A percentile compares a stretch with the other conserved stretches of the same genome.
Evolutionary conservation across 352 stramenopile species (phyloP).

Genomic region (Phytophthora fragariae): DNA sequence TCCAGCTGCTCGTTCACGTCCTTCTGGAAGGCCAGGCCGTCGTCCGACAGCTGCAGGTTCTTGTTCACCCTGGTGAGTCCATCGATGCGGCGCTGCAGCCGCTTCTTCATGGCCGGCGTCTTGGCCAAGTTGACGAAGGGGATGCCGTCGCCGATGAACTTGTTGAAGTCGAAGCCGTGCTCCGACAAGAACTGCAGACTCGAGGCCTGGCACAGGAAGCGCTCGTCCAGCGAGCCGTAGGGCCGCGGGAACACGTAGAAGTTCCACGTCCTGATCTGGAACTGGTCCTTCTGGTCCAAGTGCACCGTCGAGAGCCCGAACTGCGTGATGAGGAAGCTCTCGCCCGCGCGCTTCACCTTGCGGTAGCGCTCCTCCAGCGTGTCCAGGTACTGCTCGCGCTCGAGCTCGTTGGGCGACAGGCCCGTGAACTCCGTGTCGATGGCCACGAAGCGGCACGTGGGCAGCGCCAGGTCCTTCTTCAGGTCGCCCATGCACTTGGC

Average conservation of each 20-base stretch:
- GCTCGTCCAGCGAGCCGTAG: constrained; percentile 69
- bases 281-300: constrained; percentile 60
- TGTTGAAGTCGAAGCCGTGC: constrained; percentile 90
- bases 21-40: constrained; percentile 53
- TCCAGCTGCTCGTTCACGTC: constrained; percentile 57
- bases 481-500: constrained; percentile 60
- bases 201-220: constrained; percentile 82
- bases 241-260: constrained; percentile 86
- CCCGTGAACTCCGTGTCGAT: constrained; percentile 90
- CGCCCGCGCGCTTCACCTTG: constrained; percentile 76
- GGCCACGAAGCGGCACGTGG: constrained; percentile 76
- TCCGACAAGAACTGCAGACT: constrained; percentile 87
- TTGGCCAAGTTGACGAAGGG: constrained; percentile 72
- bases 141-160: constrained; percentile 87
- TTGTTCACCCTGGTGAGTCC: constrained; percentile 66
- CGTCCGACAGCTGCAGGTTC: constrained; percentile 58
- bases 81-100: constrained; percentile 64
- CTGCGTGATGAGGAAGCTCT: constrained; percentile 87
- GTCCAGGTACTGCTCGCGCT: constrained; percentile 75
- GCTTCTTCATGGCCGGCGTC: constrained; percentile 59
- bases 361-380: constrained; percentile 80
- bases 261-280: constrained; percentile 85
- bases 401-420: constrained; percentile 68
- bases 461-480: constrained; percentile 63
- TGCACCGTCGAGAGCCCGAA: constrained; percentile 84